These are phyloP conservation scores for Xylariales sp. DNA, from an alignment of 2,329 filamentous ascomycete species.

Conservation along the genomic window DNA sequence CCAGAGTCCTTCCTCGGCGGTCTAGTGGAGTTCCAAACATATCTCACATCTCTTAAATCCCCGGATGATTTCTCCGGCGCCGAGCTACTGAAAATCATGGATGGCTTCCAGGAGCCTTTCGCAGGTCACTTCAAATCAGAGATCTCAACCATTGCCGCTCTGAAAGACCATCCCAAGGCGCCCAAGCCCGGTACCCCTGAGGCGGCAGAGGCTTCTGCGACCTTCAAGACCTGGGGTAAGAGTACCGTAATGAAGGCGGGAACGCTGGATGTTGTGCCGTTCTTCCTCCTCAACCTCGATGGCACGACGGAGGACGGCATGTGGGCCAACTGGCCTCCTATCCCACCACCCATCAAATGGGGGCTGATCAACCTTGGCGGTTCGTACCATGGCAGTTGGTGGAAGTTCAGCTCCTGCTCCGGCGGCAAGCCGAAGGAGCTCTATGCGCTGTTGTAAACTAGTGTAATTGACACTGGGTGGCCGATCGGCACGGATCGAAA, in stretches of 20 bases:
- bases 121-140: conserved; percentile 52
- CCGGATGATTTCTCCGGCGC: conserved; percentile 37
- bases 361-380: conserved; percentile 55
- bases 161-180: conserved; percentile 45
- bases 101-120: conserved; percentile 44
- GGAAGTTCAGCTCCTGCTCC: conserved; percentile 61
- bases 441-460: conserved; percentile 36
- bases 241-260: conserved; percentile 59
- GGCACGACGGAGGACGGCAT: conserved; percentile 51
- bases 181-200: conserved; percentile 41
- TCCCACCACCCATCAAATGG: conserved; percentile 57
- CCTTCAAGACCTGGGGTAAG: conserved; percentile 60
- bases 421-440: conserved; percentile 48
- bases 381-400: conserved; percentile 51
- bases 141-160: conserved; percentile 44
- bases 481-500: too few species aligned
- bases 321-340: conserved; percentile 62
- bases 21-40: conserved; percentile 46
- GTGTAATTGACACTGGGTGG: too few species aligned
- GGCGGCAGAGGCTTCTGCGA: conserved; percentile 38
- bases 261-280: conserved; percentile 55
- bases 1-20: conserved; percentile 45
- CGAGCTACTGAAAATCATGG: conserved; percentile 46
- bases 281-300: conserved; percentile 62
- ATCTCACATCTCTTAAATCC: conserved; percentile 38